These are phyloP conservation scores for Bacterosira constricta DNA, from an alignment of 108 stramenopile species.

Conservation along the genomic window DNA sequence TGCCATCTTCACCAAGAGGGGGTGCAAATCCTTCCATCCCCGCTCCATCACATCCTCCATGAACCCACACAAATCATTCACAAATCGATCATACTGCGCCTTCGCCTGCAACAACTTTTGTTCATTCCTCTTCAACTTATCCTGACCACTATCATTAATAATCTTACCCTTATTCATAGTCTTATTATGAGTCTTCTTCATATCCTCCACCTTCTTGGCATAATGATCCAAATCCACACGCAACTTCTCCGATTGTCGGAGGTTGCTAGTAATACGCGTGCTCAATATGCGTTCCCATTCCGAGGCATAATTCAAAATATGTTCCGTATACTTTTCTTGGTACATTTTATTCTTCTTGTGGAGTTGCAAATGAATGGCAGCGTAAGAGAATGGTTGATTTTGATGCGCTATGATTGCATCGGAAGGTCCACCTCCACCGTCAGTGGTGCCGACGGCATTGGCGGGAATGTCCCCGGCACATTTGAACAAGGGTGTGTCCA, in stretches of 20 bases:
- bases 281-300: conserved; percentile 83
- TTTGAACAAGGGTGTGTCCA: conserved; percentile 35
- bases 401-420: not conserved
- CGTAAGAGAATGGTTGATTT: conserved; percentile 25
- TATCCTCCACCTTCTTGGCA: conserved; percentile 69
- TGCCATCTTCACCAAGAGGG: conserved; percentile 72
- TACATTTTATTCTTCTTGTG: conserved; percentile 62
- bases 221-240: conserved; percentile 85
- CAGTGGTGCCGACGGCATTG: conserved; percentile 14
- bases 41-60: conserved; percentile 83
- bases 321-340: conserved; percentile 62
- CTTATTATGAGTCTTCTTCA: conserved; percentile 60
- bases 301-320: conserved; percentile 72
- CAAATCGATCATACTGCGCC: conserved; percentile 58
- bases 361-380: conserved; percentile 38
- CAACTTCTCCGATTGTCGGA: conserved; percentile 67
- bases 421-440: not conserved
- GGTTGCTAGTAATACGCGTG: conserved; percentile 51
- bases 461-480: conserved; percentile 38
- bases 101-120: conserved; percentile 69
- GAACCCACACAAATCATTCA: conserved; percentile 63
- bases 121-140: conserved; percentile 77
- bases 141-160: conserved; percentile 58
- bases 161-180: conserved; percentile 78
- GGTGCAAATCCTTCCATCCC: conserved; percentile 84